Evolutionary conservation across 805 yeast genomes (phyloP), one percentile per base, ranked within the genome.

Genomic region (Kodamaea leandrae): DNA sequence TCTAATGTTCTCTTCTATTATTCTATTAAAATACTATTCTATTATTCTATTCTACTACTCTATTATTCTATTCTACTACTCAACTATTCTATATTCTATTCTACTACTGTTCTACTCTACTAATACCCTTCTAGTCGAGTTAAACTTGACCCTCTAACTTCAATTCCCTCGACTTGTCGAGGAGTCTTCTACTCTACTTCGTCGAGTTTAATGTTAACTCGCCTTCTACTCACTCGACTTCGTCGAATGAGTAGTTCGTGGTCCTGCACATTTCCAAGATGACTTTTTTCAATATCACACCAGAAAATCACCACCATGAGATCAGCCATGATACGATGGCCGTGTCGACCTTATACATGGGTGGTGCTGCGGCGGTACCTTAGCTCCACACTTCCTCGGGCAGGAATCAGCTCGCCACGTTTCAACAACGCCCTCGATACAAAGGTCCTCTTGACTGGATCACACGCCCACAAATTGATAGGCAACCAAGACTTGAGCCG

Each of bases 381-480:
- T 10, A 5, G 14, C 9, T 25, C 28, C n/a, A 25, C 9, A 25
- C 28, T 14, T 14, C 28, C 9, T 6, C 28, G 28, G 18, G 17
- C n/a, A n/a, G n/a, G n/a, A n/a, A n/a, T 27, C 36, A 29, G 30
- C 28, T 29, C 41, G 4, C 41, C 41, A n/a, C 25, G 29, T 18
- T 32, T 32, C 26, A 32, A 26, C 20, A 17, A 12, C 12, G 13
- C 20, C 33, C 23, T 35, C 13, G 35, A 36, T 21, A 32, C 40
- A 4, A 28, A 42, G 18, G 16, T 41, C 9, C 33, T 45, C 3
- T 28, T 46, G 13, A 39, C 41, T 18, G 38, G 43, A 13, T 21
- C 43, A 4, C 43, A 41, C 10, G 35, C 41, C 9, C 42, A 45
- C 23, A 26, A 34, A 25, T 40, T 46, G 20, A 41, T 46, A 4